These are phyloP conservation scores for Xylariaceae sp. DNA, from an alignment of 2,329 filamentous ascomycete genomes.

Conservation along the genomic window DNA sequence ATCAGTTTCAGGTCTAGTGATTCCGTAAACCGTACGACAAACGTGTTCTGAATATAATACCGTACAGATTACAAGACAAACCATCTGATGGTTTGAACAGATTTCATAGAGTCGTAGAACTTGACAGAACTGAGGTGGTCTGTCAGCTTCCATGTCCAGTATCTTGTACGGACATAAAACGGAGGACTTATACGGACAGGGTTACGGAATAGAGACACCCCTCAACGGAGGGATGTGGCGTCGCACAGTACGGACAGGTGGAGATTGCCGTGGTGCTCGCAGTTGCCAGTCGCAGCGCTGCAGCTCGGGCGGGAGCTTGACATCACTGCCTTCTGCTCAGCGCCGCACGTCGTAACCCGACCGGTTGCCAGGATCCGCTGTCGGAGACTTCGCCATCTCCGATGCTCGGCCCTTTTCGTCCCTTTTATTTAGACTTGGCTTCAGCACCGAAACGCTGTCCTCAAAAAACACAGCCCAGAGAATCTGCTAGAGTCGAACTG, in stretches of 20 bases:
- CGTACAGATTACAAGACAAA: too few relatives aligned
- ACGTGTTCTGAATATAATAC: too few relatives aligned
- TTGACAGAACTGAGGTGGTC: too few relatives aligned
- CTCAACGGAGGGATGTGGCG: background rate
- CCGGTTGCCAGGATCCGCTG: conserved; percentile 19
- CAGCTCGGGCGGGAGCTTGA: conserved; percentile 4
- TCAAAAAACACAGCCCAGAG: conserved; percentile 6
- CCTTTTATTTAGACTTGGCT: conserved; percentile 9
- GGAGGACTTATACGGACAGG: too few relatives aligned
- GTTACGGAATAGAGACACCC: too few relatives aligned
- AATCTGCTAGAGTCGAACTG: background rate
- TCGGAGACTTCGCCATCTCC: conserved; percentile 27
- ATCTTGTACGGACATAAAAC: too few relatives aligned
- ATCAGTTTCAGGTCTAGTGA: too few relatives aligned
- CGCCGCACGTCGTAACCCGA: background rate
- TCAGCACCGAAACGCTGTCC: background rate
- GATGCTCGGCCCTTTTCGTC: conserved; percentile 25
- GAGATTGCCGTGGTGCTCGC: background rate
- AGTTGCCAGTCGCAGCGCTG: background rate
- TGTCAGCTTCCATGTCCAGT: too few relatives aligned
- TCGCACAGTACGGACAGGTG: background rate
- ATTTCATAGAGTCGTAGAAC: too few relatives aligned
- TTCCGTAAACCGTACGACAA: too few relatives aligned
- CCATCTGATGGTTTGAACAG: too few relatives aligned
- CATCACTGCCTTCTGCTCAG: conserved; percentile 6